These are phyloP conservation scores for Hortaea sp. DNA, from an alignment of 2,329 filamentous ascomycete species.

Conservation along the genomic window DNA sequence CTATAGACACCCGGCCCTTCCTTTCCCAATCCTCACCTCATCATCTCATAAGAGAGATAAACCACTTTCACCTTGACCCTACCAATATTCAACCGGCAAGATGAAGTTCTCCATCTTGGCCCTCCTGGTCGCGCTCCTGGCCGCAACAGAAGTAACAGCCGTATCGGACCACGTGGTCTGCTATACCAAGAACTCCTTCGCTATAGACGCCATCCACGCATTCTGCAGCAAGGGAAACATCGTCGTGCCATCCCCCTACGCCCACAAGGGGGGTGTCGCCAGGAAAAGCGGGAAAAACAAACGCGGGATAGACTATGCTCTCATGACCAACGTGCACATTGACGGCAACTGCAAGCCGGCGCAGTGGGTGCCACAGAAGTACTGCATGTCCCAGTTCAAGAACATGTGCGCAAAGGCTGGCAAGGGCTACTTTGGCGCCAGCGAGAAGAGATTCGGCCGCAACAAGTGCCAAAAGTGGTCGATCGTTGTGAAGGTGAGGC, in stretches of 20 bases:
- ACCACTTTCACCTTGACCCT: background rate
- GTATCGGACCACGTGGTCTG: background rate
- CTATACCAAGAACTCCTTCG: conserved; percentile 5
- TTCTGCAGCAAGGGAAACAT: conserved; percentile 7
- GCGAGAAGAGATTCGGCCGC: conserved; percentile 1
- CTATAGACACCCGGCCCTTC: too few relatives aligned
- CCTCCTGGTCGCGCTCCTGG: background rate
- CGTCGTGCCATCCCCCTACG: conserved; percentile 4
- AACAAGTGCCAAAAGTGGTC: conserved; percentile 9
- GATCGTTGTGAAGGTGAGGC: conserved; percentile 4
- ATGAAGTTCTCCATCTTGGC: conserved; percentile 1
- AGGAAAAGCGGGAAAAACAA: background rate
- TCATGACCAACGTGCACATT: conserved; percentile 1
- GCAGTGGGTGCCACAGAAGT: conserved; percentile 13
- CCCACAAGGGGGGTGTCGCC: background rate
- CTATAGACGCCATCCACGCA: conserved; percentile 4
- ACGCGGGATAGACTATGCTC: too few relatives aligned
- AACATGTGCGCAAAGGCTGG: conserved; percentile 9
- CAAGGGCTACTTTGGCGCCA: background rate
- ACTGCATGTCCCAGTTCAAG: conserved; percentile 12
- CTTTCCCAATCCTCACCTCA: too few relatives aligned
- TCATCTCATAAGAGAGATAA: background rate
- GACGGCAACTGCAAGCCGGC: conserved; percentile 5
- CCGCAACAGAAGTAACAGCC: background rate
- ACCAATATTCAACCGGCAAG: background rate